Evolutionary conservation across 306 rosid genomes (phyloP).

Genomic region (Arachis stenosperma): DNA sequence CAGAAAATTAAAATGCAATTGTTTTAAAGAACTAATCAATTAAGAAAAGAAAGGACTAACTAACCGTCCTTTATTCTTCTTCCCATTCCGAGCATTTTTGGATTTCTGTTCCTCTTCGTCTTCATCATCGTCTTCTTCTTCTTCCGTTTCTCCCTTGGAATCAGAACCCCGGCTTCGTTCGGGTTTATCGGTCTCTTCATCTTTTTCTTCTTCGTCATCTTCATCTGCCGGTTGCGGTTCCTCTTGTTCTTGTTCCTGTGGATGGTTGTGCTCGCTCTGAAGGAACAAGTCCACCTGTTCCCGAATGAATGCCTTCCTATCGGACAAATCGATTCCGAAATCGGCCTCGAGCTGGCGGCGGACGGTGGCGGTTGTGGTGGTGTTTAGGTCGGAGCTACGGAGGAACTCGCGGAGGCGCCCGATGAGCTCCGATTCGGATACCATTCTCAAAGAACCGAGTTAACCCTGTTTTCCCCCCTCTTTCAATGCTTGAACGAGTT

Average conservation of each 20-base stretch:
- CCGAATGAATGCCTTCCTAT: slow-evolving; percentile 67
- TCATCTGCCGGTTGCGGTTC: slow-evolving; percentile 35
- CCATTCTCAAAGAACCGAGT: slow-evolving; percentile 47
- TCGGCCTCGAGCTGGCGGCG: slow-evolving; percentile 76
- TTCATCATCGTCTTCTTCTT: neutral
- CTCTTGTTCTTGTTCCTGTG: neutral
- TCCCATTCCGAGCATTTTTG: slow-evolving; percentile 35
- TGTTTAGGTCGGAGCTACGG: slow-evolving; percentile 67
- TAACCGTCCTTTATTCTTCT: slow-evolving; percentile 62
- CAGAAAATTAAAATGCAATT: slow-evolving; percentile 17
- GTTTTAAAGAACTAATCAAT: neutral
- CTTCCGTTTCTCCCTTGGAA: slow-evolving; percentile 40
- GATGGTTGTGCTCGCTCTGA: slow-evolving; percentile 47
- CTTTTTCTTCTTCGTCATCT: slow-evolving; percentile 17
- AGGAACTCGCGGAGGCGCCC: slow-evolving; percentile 76
- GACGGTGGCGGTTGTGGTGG: slow-evolving; percentile 68
- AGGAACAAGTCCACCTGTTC: slow-evolving; percentile 79
- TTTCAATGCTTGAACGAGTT: neutral
- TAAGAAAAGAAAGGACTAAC: slow-evolving; percentile 20
- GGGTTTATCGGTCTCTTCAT: slow-evolving; percentile 21
- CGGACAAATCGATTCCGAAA: slow-evolving; percentile 70
- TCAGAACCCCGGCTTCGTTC: slow-evolving; percentile 45
- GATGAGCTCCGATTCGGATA: slow-evolving; percentile 78
- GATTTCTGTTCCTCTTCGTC: slow-evolving; percentile 42
- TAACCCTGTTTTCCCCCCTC: neutral